Base-by-base conservation (phyloP, 2,329 filamentous ascomycete genomes). In the Zymoseptoria crescenta region DNA sequence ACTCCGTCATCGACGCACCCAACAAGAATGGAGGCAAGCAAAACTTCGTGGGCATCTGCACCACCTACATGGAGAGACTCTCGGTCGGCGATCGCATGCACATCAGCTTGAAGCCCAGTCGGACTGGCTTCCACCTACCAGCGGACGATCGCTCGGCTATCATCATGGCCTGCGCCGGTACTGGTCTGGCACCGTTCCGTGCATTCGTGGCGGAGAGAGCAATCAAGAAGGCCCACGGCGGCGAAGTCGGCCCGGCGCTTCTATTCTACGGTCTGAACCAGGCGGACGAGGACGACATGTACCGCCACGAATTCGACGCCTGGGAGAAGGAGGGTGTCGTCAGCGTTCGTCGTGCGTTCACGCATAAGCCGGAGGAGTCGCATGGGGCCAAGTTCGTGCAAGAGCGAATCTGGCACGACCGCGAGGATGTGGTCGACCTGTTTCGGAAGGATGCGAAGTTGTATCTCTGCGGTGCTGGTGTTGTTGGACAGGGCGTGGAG, bases 111-210 rank as follows among this genome's bases (percentile, higher is more conserved):
- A 70, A 74, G n/a, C 66, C 70, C 0, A 76, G 72, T 2, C 71
- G 76, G 55, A 68, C 73, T 49, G 71, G 72, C 9, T 79, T 79
- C 71, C 76, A 77, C 52, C 68, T 78, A 0, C 77, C 77, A 5
- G 70, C 74, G 51, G 74, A 76, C 59, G 73, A 75, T 58, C 72
- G 72, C 6, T 67, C 65, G 3, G 77, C 77, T 0, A 67, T 79
- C 49, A 73, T 78, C 59, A 75, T 77, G 62, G 66, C 68, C 49
- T 59, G 60, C 20, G 68, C 68, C 10, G 93, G 93, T 64, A 96
- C 93, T 0, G 93, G 93, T 70, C 86, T 97, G n/a, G 93, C 93
- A 1, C 93, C 93, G 16, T 97, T 97, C 89, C 90, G 93, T 63
- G 93, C 93, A 61, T 97, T 97, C 72, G 87, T 96, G 55, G 92